A percentile compares a stretch with the other conserved stretches of the same genome.
phyloP scores from a whole-genome alignment of 805 yeast species.

The Teunomyces kruisii region DNA sequence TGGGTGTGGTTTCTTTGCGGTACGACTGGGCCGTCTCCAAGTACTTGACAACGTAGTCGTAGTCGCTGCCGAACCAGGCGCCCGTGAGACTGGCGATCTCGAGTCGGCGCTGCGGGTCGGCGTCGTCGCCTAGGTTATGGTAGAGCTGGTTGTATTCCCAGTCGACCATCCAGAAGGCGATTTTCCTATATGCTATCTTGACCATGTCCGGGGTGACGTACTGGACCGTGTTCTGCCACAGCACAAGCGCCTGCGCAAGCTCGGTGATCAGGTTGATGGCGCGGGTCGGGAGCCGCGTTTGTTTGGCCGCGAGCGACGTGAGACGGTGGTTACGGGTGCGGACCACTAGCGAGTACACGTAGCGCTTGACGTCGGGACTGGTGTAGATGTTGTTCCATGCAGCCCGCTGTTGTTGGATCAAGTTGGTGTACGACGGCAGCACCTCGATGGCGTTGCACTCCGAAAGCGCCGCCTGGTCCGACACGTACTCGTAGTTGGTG shows the following conservation, averaged over 20 bases:
- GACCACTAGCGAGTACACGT: constrained; percentile 37
- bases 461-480: constrained; percentile 5
- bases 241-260: constrained; percentile 27
- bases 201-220: constrained; percentile 38
- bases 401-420: neutral
- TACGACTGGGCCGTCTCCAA: constrained; percentile 18
- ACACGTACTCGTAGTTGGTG: constrained; percentile 10
- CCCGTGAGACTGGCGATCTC: constrained; percentile 38
- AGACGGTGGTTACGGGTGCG: constrained; percentile 39
- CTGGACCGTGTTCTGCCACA: constrained; percentile 13
- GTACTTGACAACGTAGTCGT: constrained; percentile 30
- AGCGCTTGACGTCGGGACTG: constrained; percentile 37
- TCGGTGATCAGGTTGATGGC: constrained; percentile 29
- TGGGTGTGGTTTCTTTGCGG: constrained; percentile 24
- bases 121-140: constrained; percentile 1
- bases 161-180: constrained; percentile 45
- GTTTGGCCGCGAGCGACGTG: constrained; percentile 36
- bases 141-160: constrained; percentile 34
- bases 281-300: constrained; percentile 33
- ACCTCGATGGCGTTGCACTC: neutral
- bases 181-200: constrained; percentile 37
- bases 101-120: constrained; percentile 16
- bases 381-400: constrained; percentile 19
- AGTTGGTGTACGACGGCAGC: constrained; percentile 1
- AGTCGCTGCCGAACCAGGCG: constrained; percentile 46